Evolutionary conservation across 2,329 filamentous ascomycete genomes (phyloP).

Genomic region (Leptographium procerum): DNA sequence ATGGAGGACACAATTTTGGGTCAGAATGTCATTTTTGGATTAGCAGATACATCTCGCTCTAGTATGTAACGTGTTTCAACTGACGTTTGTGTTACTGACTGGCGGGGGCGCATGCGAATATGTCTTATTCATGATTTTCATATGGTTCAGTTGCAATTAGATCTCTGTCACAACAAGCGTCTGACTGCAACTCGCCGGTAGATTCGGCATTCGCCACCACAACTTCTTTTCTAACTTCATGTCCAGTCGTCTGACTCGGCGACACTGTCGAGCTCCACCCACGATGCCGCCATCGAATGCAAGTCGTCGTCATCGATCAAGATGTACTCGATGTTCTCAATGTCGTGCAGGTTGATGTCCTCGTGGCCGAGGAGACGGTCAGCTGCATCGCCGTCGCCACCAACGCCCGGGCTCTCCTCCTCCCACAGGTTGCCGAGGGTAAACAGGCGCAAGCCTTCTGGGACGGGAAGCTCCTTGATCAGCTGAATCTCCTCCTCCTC

Average conservation of each 20-base stretch:
- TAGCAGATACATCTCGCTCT: too few relatives aligned
- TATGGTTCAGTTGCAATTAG: too few relatives aligned
- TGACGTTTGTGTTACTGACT: too few relatives aligned
- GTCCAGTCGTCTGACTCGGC: slow-evolving; percentile 1
- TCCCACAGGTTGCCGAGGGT: neutral
- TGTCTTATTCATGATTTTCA: too few relatives aligned
- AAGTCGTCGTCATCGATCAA: slow-evolving; percentile 6
- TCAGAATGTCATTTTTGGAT: too few relatives aligned
- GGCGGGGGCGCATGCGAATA: too few relatives aligned
- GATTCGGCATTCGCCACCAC: too few relatives aligned
- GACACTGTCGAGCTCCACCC: slow-evolving; percentile 7
- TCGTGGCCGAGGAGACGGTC: neutral
- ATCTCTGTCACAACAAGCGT: too few relatives aligned
- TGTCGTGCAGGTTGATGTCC: neutral
- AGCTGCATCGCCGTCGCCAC: neutral
- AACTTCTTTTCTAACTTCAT: neutral
- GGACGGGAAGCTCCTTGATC: neutral
- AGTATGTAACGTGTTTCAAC: too few relatives aligned
- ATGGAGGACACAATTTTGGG: too few relatives aligned
- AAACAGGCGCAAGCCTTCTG: neutral
- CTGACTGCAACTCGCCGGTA: too few relatives aligned
- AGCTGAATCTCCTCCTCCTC: neutral
- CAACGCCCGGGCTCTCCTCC: neutral
- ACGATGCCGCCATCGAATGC: slow-evolving; percentile 5
- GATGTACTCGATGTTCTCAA: slow-evolving; percentile 4